Percentiles rank a stretch among this genome's conserved stretches.
These are phyloP conservation scores for Halenospora varia DNA, from an alignment of 495 filamentous ascomycete genomes.

Conservation along the genomic window DNA sequence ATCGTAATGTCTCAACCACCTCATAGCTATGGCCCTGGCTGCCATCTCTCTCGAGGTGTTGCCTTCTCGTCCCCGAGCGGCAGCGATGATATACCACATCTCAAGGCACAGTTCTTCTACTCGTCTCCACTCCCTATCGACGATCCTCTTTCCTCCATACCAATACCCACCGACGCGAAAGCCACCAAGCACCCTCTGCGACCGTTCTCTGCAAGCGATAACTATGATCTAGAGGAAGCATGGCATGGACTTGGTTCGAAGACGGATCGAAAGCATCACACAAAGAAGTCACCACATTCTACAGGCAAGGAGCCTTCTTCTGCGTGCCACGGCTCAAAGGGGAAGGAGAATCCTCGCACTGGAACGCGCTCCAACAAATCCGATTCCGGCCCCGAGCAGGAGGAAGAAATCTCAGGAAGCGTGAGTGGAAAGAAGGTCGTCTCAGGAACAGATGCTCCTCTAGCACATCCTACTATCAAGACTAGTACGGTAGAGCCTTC, in stretches of 20 bases:
- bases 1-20: slow-evolving; percentile 39
- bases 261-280: slow-evolving; percentile 21
- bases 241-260: slow-evolving; percentile 56
- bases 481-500: no score
- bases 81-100: slow-evolving; percentile 43
- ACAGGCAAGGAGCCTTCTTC: slow-evolving; percentile 1
- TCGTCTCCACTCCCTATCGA: slow-evolving; percentile 72
- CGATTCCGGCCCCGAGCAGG: background rate
- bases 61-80: slow-evolving; percentile 20
- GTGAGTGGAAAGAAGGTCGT: background rate
- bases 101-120: slow-evolving; percentile 78
- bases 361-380: slow-evolving; percentile 5
- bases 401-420: background rate
- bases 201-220: slow-evolving; percentile 76
- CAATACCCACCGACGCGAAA: slow-evolving; percentile 49
- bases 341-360: background rate
- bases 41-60: slow-evolving; percentile 32
- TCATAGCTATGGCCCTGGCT: slow-evolving; percentile 53
- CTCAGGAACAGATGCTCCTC: no score
- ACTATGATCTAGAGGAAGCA: slow-evolving; percentile 65
- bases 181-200: slow-evolving; percentile 54
- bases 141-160: slow-evolving; percentile 70
- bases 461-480: no score
- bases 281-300: slow-evolving; percentile 19
- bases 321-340: no score